Conservation (phyloP, 176 grass and related monocot genomes). For the Echinochloa phyllopogon region DNA sequence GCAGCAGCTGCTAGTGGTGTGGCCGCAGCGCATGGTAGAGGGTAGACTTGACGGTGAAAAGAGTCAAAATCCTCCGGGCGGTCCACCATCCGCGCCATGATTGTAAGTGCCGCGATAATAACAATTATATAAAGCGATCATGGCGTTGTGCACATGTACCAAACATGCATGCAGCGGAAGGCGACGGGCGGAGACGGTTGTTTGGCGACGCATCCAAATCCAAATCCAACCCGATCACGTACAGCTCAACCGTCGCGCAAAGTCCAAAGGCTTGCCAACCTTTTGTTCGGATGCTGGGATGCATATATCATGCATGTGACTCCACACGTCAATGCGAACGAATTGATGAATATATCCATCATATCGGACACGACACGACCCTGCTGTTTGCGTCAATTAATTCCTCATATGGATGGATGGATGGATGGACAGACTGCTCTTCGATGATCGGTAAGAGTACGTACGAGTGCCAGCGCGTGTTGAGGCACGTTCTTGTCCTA, state of each 20-base stretch:
- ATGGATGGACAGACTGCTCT: too few relatives aligned
- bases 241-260: slow-evolving; percentile 10
- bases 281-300: slow-evolving; percentile 25
- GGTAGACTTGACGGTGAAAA: too few relatives aligned
- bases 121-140: neutral
- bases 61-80: too few relatives aligned
- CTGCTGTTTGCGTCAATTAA: too few relatives aligned
- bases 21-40: too few relatives aligned
- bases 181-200: neutral
- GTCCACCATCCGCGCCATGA: neutral
- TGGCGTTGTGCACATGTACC: slow-evolving; percentile 29
- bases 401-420: too few relatives aligned
- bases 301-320: slow-evolving; percentile 18
- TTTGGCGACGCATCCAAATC: slow-evolving; percentile 30
- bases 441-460: too few relatives aligned
- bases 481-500: neutral
- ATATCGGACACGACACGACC: too few relatives aligned
- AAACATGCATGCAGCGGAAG: slow-evolving; percentile 9
- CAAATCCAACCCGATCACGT: neutral
- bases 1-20: too few relatives aligned
- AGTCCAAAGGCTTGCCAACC: slow-evolving; percentile 49
- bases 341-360: neutral
- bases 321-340: neutral
- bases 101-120: neutral
- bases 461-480: too few relatives aligned